Evolutionary conservation across 2,329 filamentous ascomycete species (phyloP).

Genomic region (Neurospora sp.): DNA sequence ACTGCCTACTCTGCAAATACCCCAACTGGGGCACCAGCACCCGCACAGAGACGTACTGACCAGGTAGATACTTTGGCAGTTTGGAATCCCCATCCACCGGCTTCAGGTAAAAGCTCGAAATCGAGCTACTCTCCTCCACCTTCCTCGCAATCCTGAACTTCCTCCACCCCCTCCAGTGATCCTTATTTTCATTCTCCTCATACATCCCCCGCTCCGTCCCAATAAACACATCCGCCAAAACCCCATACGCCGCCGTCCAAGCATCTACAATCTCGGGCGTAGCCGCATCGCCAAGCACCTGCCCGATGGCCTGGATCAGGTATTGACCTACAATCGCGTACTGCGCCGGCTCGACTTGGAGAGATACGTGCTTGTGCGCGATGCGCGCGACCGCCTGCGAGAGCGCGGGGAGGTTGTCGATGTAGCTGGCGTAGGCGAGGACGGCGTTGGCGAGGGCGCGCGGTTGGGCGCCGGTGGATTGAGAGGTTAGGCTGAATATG

Average conservation of each 20-base stretch:
- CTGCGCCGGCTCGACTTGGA: constrained; percentile 58
- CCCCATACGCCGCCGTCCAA: constrained; percentile 63
- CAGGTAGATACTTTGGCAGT: constrained; percentile 55
- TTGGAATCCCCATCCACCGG: constrained; percentile 45
- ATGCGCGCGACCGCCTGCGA: constrained; percentile 43
- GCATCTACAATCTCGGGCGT: constrained; percentile 58
- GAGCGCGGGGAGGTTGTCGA: constrained; percentile 50
- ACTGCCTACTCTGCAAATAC: constrained; percentile 64
- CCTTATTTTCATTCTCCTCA: constrained; percentile 32
- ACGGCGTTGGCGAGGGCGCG: constrained; percentile 54
- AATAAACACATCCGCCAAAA: constrained; percentile 65
- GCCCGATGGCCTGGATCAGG: constrained; percentile 56
- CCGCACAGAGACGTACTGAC: constrained; percentile 62
- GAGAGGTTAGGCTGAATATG: constrained; percentile 60
- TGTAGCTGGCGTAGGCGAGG: constrained; percentile 61
- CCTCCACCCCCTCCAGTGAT: constrained; percentile 57
- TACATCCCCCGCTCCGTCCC: constrained; percentile 55
- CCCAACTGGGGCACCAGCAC: constrained; percentile 48
- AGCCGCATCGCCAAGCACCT: constrained; percentile 56
- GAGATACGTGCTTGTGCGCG: constrained; percentile 64
- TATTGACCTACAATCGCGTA: constrained; percentile 63
- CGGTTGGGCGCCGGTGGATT: constrained; percentile 51
- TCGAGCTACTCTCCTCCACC: constrained; percentile 54
- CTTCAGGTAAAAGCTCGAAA: constrained; percentile 60
- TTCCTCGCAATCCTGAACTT: constrained; percentile 57